Evolutionary conservation across 192 early-diverging fungal genomes (phyloP).

Genomic region (Cladochytrium replicatum): DNA sequence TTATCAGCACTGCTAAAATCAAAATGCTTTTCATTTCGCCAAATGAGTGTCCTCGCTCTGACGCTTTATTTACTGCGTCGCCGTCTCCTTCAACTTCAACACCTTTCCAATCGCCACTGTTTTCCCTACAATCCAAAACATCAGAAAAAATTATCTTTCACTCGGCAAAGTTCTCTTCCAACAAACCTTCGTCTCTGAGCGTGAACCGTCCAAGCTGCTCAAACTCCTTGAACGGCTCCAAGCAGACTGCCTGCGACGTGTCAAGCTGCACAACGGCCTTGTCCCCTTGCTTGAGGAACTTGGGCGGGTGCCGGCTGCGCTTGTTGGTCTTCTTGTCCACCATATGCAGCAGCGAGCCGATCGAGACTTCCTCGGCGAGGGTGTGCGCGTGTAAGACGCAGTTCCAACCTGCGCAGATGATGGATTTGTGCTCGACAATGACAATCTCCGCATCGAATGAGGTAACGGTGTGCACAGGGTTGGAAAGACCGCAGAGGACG

Average conservation of each 20-base stretch:
- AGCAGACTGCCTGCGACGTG: slow-evolving; percentile 61
- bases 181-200: slow-evolving; percentile 84
- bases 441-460: slow-evolving; percentile 78
- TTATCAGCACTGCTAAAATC: too few relatives aligned
- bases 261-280: slow-evolving; percentile 80
- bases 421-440: slow-evolving; percentile 90
- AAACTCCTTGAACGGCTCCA: slow-evolving; percentile 78
- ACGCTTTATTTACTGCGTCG: too few relatives aligned
- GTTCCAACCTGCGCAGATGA: slow-evolving; percentile 91
- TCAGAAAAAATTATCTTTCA: slow-evolving; percentile 1
- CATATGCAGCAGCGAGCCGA: slow-evolving; percentile 72
- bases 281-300: slow-evolving; percentile 91
- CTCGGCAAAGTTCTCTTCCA: slow-evolving; percentile 1
- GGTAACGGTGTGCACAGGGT: slow-evolving; percentile 69
- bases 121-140: slow-evolving; percentile 31
- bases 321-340: slow-evolving; percentile 91
- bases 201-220: slow-evolving; percentile 95
- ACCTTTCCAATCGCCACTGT: slow-evolving; percentile 96
- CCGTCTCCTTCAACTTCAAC: slow-evolving; percentile 72
- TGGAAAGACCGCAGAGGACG: slow-evolving; percentile 69
- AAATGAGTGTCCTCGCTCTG: too few relatives aligned
- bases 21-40: too few relatives aligned
- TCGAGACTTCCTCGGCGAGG: slow-evolving; percentile 74
- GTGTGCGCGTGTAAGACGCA: slow-evolving; percentile 90
- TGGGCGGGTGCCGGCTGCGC: slow-evolving; percentile 77